These are phyloP conservation scores for Malus hybrid DNA, from an alignment of 331 rosid genomes.

Conservation along the genomic window DNA sequence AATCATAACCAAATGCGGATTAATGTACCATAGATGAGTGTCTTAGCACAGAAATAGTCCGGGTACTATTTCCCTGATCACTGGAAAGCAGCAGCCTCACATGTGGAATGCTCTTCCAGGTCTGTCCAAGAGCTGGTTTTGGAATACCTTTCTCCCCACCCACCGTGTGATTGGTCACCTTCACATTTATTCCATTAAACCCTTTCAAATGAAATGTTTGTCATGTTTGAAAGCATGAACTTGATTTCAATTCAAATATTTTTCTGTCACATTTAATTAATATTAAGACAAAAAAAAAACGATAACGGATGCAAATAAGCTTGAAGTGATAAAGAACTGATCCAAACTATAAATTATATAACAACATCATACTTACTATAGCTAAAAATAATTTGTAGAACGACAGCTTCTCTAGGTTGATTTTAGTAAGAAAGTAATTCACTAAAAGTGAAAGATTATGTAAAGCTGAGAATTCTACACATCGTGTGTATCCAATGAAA, in stretches of 20 bases:
- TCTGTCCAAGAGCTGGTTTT: conserved; percentile 93
- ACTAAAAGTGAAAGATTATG: neutral
- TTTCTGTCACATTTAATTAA: too few species aligned
- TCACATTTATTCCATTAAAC: conserved; percentile 18
- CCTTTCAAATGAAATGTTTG: neutral
- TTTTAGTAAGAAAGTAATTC: neutral
- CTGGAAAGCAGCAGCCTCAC: conserved; percentile 57
- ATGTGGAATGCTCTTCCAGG: conserved; percentile 86
- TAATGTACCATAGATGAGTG: conserved; percentile 62
- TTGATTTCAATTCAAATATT: neutral
- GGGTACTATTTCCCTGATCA: conserved; percentile 37
- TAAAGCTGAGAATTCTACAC: neutral
- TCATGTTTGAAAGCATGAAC: neutral
- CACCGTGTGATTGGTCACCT: conserved; percentile 92
- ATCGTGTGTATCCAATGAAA: neutral
- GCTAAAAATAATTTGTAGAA: neutral
- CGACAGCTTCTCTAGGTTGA: neutral
- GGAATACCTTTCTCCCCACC: conserved; percentile 70
- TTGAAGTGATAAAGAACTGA: neutral
- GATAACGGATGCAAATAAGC: neutral
- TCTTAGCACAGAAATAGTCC: conserved; percentile 47
- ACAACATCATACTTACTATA: neutral
- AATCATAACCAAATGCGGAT: conserved; percentile 1
- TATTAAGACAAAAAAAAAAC: neutral
- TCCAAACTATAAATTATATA: neutral